Evolutionary conservation across 169 alveolate genomes (phyloP), one percentile per base, ranked within the genome.

Genomic region (Cryptosporidium bovis): DNA sequence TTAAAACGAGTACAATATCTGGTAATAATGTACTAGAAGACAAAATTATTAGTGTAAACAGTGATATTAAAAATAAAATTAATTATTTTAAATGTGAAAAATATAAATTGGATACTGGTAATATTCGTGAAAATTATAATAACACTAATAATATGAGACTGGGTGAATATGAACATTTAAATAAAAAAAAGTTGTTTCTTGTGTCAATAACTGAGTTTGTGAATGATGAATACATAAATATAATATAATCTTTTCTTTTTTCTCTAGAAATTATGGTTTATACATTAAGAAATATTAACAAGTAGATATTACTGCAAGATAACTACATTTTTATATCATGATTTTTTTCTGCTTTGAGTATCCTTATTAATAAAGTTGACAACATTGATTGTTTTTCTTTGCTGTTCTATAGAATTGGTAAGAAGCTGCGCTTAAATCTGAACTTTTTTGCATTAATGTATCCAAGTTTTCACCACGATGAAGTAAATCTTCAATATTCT

Each of bases 401-500:
- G 98, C 98, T 71, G 94, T 95, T 55, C 97, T 92, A 82, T 94
- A 94, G 68, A 95, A 94, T 90, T 94, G 96, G 67, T 92, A 93
- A 7, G 94, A 91, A 6, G 94, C 93, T 60, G 92, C 93, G 27
- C 97, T 93, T 65, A 96, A 87, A 82, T 97, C 98, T 51, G 94
- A 93, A 55, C 96, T 92, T 90, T 95, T 95, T 56, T 95, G 96
- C 99, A 97, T 97, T 46, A 97, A 84, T 20, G 91, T 93, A 82
- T 97, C 99, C 29, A 97, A 93, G 55, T 94, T 95, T 90, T 97
- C 99, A 16, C 99, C 99, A 84, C 98, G 92, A 90, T 95, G 96
- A 82, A 97, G 93, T 20, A 97, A 58, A 83, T 96, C 95, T 53
- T 77, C 92, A 50, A 93, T 93, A 82, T 90, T 92, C 50, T 71